Conservation (phyloP, 169 alveolate species). For the Eimeria sp. region DNA sequence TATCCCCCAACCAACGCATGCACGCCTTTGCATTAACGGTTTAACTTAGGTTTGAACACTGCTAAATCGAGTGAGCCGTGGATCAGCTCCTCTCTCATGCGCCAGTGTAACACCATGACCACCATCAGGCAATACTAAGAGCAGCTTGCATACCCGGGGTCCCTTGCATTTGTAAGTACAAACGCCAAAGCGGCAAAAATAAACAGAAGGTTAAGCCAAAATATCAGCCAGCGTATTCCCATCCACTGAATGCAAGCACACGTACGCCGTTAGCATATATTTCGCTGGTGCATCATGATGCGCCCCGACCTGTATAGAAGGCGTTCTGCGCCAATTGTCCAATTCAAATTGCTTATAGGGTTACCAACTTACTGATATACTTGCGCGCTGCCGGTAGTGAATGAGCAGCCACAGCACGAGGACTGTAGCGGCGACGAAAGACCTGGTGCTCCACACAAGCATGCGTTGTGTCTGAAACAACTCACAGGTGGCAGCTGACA, state of each 20-base stretch:
- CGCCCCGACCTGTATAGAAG: background rate
- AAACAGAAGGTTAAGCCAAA: conserved; percentile 50
- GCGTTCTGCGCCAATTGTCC: background rate
- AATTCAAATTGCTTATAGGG: background rate
- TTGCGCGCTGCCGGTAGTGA: conserved; percentile 73
- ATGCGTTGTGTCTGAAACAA: conserved; percentile 59
- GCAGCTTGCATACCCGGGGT: conserved; percentile 12
- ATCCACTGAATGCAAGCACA: conserved; percentile 66
- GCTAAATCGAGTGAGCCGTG: background rate
- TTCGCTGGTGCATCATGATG: background rate
- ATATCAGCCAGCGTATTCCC: conserved; percentile 77
- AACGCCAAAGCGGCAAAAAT: conserved; percentile 72
- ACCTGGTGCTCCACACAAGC: conserved; percentile 73
- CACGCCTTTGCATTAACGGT: background rate
- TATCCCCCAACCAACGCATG: background rate
- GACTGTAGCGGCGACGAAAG: conserved; percentile 63
- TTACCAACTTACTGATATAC: conserved; percentile 29
- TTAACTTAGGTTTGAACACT: background rate
- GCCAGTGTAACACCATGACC: background rate
- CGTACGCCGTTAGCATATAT: background rate
- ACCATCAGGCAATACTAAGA: background rate
- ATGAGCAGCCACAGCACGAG: conserved; percentile 68
- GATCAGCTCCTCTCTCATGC: background rate
- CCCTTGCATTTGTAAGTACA: conserved; percentile 68
- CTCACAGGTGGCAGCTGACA: conserved; percentile 68